These are phyloP conservation scores for Fraxinus cuspidata DNA, from an alignment of 257 asterid species.

Conservation along the genomic window DNA sequence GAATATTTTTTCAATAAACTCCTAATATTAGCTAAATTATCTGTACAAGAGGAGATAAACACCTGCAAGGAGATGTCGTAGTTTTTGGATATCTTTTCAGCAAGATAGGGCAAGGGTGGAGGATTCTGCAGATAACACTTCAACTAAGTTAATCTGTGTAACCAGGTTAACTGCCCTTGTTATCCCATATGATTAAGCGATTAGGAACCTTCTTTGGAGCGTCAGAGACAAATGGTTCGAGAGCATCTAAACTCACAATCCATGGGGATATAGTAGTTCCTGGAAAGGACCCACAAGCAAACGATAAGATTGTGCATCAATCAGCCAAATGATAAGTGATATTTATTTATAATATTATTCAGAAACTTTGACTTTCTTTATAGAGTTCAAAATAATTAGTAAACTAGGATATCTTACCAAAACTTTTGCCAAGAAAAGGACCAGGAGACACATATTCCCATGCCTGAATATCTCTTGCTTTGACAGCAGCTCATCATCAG, in stretches of 20 bases:
- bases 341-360: not conserved
- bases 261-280: conserved; percentile 94
- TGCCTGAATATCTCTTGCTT: conserved; percentile 97
- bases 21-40: not conserved
- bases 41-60: conserved; percentile 15
- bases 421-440: conserved; percentile 94
- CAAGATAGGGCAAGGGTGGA: conserved; percentile 78
- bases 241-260: conserved; percentile 95
- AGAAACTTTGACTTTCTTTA: conserved; percentile 1
- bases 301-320: conserved; percentile 5
- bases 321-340: not conserved
- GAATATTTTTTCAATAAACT: not conserved
- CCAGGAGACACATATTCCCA: conserved; percentile 98
- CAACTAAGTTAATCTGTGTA: conserved; percentile 9
- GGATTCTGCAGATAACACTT: conserved; percentile 61
- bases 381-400: not conserved
- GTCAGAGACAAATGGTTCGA: conserved; percentile 72
- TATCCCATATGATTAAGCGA: not conserved
- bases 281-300: conserved; percentile 32
- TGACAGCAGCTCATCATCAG: conserved; percentile 29
- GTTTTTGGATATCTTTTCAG: conserved; percentile 76
- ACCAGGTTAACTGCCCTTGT: conserved; percentile 20
- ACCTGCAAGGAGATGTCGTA: conserved; percentile 92
- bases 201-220: conserved; percentile 69
- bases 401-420: conserved; percentile 53